These are phyloP conservation scores for Ilex aquifolium DNA, from an alignment of 257 asterid genomes.

Conservation along the genomic window DNA sequence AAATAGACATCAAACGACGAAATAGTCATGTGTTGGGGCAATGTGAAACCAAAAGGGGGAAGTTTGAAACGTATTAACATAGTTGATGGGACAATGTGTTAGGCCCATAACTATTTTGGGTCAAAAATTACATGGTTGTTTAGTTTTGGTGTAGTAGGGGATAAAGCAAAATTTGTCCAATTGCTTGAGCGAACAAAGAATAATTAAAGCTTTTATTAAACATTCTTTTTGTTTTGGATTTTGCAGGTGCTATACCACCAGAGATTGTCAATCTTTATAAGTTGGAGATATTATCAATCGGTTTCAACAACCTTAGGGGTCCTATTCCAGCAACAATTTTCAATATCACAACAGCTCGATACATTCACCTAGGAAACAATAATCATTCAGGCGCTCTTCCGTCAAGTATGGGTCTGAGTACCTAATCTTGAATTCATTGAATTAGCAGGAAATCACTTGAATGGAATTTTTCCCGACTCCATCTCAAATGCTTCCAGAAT, in stretches of 20 bases:
- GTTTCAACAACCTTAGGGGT: conserved; percentile 1
- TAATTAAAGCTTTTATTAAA: too few relatives aligned
- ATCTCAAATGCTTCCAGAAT: conserved; percentile 17
- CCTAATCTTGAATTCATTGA: conserved; percentile 20
- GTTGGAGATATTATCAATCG: conserved; percentile 3
- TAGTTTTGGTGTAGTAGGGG: too few relatives aligned
- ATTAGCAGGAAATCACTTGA: conserved; percentile 17
- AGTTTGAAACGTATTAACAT: too few relatives aligned
- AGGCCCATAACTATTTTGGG: too few relatives aligned
- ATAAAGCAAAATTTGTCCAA: too few relatives aligned
- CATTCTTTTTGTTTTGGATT: too few relatives aligned
- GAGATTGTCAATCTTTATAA: conserved; percentile 2
- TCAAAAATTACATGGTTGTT: too few relatives aligned
- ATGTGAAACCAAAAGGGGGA: too few relatives aligned
- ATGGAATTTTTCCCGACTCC: conserved; percentile 27
- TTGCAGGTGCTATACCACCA: conserved; percentile 10
- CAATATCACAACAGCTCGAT: conserved; percentile 11
- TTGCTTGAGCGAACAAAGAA: too few relatives aligned
- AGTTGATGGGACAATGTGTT: too few relatives aligned
- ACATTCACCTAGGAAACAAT: background rate
- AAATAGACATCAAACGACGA: too few relatives aligned
- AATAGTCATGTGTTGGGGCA: too few relatives aligned
- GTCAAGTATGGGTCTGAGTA: conserved; percentile 13
- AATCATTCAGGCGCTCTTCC: conserved; percentile 22
- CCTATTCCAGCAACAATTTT: conserved; percentile 6